These are phyloP conservation scores for Pilobolus umbonatus DNA, from an alignment of 192 early-diverging fungal species.

Conservation along the genomic window DNA sequence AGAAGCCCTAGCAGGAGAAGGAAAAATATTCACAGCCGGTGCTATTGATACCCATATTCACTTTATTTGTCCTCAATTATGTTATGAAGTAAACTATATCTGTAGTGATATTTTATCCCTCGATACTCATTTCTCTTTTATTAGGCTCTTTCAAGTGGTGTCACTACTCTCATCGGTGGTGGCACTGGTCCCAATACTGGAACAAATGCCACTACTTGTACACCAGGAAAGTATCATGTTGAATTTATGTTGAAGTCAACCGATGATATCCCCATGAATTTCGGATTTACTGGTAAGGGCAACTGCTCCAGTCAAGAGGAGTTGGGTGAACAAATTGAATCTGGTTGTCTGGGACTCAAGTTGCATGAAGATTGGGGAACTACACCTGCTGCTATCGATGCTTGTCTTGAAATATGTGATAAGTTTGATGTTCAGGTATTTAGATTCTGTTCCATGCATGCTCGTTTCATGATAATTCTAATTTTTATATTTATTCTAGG, in stretches of 20 bases:
- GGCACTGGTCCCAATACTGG: constrained; percentile 96
- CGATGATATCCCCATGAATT: constrained; percentile 85
- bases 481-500: constrained; percentile 33
- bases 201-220: constrained; percentile 95
- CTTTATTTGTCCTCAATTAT: constrained; percentile 91
- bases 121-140: not conserved
- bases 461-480: not conserved
- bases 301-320: constrained; percentile 66
- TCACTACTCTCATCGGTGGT: constrained; percentile 84
- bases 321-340: constrained; percentile 77
- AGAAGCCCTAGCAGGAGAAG: constrained; percentile 90
- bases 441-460: not conserved
- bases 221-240: constrained; percentile 77
- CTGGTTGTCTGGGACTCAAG: constrained; percentile 86
- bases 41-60: constrained; percentile 94
- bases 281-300: constrained; percentile 95
- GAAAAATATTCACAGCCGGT: constrained; percentile 88
- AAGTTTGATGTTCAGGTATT: constrained; percentile 76
- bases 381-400: constrained; percentile 91
- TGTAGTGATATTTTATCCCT: not conserved
- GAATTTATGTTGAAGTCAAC: constrained; percentile 88
- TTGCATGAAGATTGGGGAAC: constrained; percentile 97
- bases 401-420: constrained; percentile 81
- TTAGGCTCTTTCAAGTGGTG: constrained; percentile 68
- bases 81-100: constrained; percentile 57